Conservation (phyloP, 2,329 filamentous ascomycete species). For the Neonectria hederae region DNA sequence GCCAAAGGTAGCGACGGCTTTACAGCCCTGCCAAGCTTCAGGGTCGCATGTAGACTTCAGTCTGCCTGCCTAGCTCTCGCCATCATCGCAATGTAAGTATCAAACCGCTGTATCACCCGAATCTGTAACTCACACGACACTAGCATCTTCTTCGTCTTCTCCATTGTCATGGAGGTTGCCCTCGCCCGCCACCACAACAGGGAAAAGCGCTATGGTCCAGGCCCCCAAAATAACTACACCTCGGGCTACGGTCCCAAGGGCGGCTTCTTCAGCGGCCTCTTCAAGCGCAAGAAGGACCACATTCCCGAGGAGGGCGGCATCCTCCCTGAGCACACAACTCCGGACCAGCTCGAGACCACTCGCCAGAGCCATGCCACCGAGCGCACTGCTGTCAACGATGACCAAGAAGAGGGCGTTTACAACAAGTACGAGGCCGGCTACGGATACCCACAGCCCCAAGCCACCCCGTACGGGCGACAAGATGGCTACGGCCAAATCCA, state of each 20-base stretch:
- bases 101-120: background rate
- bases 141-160: conserved; percentile 79
- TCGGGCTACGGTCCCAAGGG: conserved; percentile 53
- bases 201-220: conserved; percentile 74
- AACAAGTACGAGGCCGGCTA: conserved; percentile 40
- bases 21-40: conserved; percentile 57
- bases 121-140: conserved; percentile 5
- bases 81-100: conserved; percentile 75
- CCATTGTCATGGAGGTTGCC: conserved; percentile 73
- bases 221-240: conserved; percentile 66
- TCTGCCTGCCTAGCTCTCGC: conserved; percentile 80
- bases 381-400: conserved; percentile 46
- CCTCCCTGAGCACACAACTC: conserved; percentile 53
- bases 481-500: conserved; percentile 43
- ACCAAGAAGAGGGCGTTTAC: conserved; percentile 37
- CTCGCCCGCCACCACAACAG: conserved; percentile 77
- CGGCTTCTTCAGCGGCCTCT: conserved; percentile 49
- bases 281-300: conserved; percentile 40
- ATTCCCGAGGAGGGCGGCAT: conserved; percentile 42
- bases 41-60: conserved; percentile 75
- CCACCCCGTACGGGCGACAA: conserved; percentile 29
- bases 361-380: conserved; percentile 56
- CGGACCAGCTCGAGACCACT: conserved; percentile 49
- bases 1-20: conserved; percentile 60
- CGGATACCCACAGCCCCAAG: conserved; percentile 38